A percentile compares a stretch with the other conserved stretches of the same genome.
Evolutionary conservation across 2,329 filamentous ascomycete genomes (phyloP).

Genomic region (Aspergillus novofumigatus): DNA sequence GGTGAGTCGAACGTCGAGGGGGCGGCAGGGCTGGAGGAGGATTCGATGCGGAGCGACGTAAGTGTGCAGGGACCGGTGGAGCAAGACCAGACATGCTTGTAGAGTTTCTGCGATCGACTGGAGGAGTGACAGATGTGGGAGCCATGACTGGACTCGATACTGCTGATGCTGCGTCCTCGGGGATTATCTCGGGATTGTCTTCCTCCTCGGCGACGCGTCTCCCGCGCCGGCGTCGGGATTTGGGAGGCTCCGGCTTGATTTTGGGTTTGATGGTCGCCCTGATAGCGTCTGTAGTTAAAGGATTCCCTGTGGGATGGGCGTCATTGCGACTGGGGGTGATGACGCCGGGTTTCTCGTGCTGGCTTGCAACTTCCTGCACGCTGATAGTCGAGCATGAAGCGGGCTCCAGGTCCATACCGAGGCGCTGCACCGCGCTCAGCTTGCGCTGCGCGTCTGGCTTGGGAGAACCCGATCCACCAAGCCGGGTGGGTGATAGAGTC

Average conservation of each 20-base stretch:
- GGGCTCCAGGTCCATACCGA: conserved; percentile 68
- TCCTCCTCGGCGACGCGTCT: conserved; percentile 31
- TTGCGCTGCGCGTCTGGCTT: conserved; percentile 22
- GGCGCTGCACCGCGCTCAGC: conserved; percentile 24
- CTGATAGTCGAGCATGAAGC: conserved; percentile 70
- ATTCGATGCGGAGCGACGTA: conserved; percentile 31
- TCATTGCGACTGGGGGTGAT: conserved; percentile 68
- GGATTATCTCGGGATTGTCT: conserved; percentile 25
- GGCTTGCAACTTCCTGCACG: conserved; percentile 71
- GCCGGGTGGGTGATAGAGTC: conserved; percentile 41
- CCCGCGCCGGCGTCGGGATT: conserved; percentile 41
- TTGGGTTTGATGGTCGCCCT: conserved; percentile 21
- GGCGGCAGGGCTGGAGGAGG: conserved; percentile 40
- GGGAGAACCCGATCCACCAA: conserved; percentile 27
- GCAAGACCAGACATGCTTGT: conserved; percentile 20
- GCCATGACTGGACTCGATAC: conserved; percentile 9
- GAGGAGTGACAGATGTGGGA: conserved; percentile 1
- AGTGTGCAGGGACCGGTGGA: conserved; percentile 18
- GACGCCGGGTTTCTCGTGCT: conserved; percentile 76
- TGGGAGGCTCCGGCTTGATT: conserved; percentile 40
- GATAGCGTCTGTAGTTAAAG: conserved; percentile 16
- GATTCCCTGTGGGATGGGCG: conserved; percentile 15
- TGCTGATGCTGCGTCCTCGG: conserved; percentile 20
- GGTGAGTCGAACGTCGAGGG: conserved; percentile 35
- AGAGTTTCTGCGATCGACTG: conserved; percentile 20